These are phyloP conservation scores for Sanguinoderma infundibulare DNA, from an alignment of 1,284 basidiomycete species.

Conservation along the genomic window DNA sequence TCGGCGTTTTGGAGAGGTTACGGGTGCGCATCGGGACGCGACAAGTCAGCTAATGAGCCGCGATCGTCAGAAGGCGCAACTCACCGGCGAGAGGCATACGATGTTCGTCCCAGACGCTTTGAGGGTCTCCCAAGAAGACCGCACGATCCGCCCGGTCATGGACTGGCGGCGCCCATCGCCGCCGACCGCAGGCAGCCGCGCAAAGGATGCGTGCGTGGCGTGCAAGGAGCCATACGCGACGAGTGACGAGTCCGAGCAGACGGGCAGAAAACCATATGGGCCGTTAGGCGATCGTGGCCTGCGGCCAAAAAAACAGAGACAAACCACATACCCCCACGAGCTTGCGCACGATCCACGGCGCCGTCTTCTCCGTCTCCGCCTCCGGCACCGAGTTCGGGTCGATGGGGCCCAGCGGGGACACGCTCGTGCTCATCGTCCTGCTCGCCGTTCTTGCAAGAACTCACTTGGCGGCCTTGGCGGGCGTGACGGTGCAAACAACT, in stretches of 20 bases:
- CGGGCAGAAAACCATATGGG: conserved; percentile 2
- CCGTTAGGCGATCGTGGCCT: conserved; percentile 6
- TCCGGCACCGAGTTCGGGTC: conserved; percentile 52
- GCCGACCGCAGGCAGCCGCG: background rate
- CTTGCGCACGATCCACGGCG: conserved; percentile 68
- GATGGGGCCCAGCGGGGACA: conserved; percentile 55
- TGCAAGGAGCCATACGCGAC: no score
- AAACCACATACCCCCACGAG: conserved; percentile 57
- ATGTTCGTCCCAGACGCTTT: conserved; percentile 63
- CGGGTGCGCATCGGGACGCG: no score
- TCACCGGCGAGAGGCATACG: conserved; percentile 64
- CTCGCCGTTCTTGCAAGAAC: background rate
- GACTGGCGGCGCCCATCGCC: conserved; percentile 42
- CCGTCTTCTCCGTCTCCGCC: conserved; percentile 56
- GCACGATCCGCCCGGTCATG: conserved; percentile 67
- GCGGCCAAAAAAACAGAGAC: background rate
- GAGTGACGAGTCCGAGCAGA: no score
- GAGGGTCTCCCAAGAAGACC: conserved; percentile 66
- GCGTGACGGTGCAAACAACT: background rate
- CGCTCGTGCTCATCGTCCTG: conserved; percentile 20
- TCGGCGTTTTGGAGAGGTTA: no score
- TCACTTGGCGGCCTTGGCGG: conserved; percentile 5
- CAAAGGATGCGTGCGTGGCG: background rate
- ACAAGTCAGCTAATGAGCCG: conserved; percentile 12
- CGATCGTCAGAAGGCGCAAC: conserved; percentile 25